phyloP scores from a whole-genome alignment of 192 early-diverging fungal genomes.

The Coemansia sp. region DNA sequence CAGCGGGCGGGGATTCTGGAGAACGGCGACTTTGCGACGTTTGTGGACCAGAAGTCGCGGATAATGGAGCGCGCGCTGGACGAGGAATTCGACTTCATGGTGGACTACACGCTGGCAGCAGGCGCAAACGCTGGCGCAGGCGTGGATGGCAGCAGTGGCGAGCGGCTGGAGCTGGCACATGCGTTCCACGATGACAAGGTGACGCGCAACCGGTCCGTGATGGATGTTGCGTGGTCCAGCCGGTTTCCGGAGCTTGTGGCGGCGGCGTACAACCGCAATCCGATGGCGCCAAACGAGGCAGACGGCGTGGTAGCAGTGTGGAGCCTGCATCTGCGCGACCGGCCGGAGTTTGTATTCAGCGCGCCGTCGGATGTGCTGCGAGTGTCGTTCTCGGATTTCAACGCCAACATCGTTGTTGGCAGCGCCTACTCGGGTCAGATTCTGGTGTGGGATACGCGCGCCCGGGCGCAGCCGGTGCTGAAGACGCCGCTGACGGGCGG shows the following conservation, averaged over 20 bases:
- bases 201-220: constrained; percentile 87
- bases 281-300: constrained; percentile 80
- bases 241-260: constrained; percentile 89
- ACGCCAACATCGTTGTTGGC: constrained; percentile 89
- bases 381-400: constrained; percentile 88
- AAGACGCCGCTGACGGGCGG: constrained; percentile 90
- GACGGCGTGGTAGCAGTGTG: constrained; percentile 95
- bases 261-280: constrained; percentile 91
- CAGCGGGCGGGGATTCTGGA: constrained; percentile 75
- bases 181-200: constrained; percentile 81
- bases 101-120: constrained; percentile 81
- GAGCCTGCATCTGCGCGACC: constrained; percentile 83
- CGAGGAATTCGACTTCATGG: constrained; percentile 88
- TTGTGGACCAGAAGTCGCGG: constrained; percentile 85
- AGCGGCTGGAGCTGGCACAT: constrained; percentile 67
- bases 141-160: constrained; percentile 61
- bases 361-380: constrained; percentile 89
- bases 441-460: constrained; percentile 94
- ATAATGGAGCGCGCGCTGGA: constrained; percentile 88
- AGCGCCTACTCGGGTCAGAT: constrained; percentile 99
- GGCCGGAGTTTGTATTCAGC: constrained; percentile 95
- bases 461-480: constrained; percentile 85
- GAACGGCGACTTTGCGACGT: constrained; percentile 77
- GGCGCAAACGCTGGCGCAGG: constrained; percentile 20
- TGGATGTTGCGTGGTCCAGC: constrained; percentile 87